Base-by-base conservation (phyloP, 306 rosid genomes). In the Prunus davidiana region DNA sequence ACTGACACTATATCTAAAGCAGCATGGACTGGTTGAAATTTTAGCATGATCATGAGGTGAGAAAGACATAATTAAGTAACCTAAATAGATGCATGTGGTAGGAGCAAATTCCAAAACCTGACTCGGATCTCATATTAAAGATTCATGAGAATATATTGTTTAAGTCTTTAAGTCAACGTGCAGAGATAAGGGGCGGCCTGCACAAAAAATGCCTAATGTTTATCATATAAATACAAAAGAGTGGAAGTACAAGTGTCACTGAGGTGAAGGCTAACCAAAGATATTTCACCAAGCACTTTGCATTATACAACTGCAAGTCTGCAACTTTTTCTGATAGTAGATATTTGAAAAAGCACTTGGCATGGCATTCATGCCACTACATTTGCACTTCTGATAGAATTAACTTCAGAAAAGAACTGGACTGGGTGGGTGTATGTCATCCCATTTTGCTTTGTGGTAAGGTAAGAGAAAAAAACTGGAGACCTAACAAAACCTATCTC, bases 241-340 rank as follows among this genome's bases (percentile, higher is more conserved):
- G 82, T 83, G 83, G 80, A 83, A 70, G 62, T 64, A 70, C 83
- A 56, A 64, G 50, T 57, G 80, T 55, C 80, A 27, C n/a, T 46
- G 34, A n/a, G 43, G 32, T 14, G 13, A 41, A 20, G 80, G 52
- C 32, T 55, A 5, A 8, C n/a, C 64, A 55, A 69, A 78, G 41
- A 78, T 73, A 70, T 46, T 63, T 62, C 16, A 46, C 15, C 51
- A 25, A 62, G 72, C 80, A 75, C 66, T 64, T 49, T 60, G 16
- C 30, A 8, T 56, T 41, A 32, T 43, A 68, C 73, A 32, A 56
- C 49, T 46, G 75, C 61, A 76, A 41, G 57, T 18, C 30, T 54
- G 58, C 74, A 54, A 67, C 20, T 20, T 4, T n/a, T 50, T 6
- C 22, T 61, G 43, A 18, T 38, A 54, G 69, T 51, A 18, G 38